A percentile compares a stretch with the other conserved stretches of the same genome.
phyloP scores from a whole-genome alignment of 768 basidiomycete species.

The Sporobolomyces roseus region DNA sequence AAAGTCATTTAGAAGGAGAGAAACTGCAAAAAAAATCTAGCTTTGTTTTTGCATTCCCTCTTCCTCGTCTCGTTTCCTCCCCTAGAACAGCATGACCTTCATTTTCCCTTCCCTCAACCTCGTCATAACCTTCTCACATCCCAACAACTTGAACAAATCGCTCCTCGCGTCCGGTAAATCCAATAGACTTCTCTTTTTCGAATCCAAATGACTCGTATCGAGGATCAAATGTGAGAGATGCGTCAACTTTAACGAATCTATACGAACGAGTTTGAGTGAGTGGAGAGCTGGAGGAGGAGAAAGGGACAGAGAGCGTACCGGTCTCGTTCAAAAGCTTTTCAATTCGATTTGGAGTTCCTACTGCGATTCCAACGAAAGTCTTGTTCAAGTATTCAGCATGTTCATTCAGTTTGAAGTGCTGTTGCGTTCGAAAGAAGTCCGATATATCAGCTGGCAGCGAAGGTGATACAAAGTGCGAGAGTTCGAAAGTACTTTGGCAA shows the following conservation, averaged over 20 bases:
- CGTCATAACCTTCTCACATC: slow-evolving; percentile 49
- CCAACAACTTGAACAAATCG: slow-evolving; percentile 71
- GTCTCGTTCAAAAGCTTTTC: slow-evolving; percentile 64
- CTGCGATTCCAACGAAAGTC: slow-evolving; percentile 82
- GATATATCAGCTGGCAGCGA: too few relatives aligned
- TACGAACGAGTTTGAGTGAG: background rate
- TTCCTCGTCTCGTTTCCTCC: too few relatives aligned
- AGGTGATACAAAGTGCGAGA: too few relatives aligned
- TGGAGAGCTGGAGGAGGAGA: background rate
- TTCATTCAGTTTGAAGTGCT: slow-evolving; percentile 80
- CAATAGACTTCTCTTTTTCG: slow-evolving; percentile 69
- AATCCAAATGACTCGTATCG: slow-evolving; percentile 67
- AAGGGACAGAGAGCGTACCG: slow-evolving; percentile 44
- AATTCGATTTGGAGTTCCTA: slow-evolving; percentile 85
- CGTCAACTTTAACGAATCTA: slow-evolving; percentile 68
- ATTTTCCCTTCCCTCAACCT: slow-evolving; percentile 62
- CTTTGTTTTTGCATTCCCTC: too few relatives aligned
- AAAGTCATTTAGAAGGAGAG: too few relatives aligned
- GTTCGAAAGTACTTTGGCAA: slow-evolving; percentile 65
- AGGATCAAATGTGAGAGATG: slow-evolving; percentile 79
- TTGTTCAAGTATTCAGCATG: slow-evolving; percentile 76
- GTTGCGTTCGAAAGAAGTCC: background rate
- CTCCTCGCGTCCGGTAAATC: slow-evolving; percentile 77
- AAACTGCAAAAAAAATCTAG: too few relatives aligned
- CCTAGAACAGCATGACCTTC: slow-evolving; percentile 77